Evolutionary conservation across 306 rosid species (phyloP), one percentile per base, ranked within the genome.

Genomic region (Adenanthera pavonina): DNA sequence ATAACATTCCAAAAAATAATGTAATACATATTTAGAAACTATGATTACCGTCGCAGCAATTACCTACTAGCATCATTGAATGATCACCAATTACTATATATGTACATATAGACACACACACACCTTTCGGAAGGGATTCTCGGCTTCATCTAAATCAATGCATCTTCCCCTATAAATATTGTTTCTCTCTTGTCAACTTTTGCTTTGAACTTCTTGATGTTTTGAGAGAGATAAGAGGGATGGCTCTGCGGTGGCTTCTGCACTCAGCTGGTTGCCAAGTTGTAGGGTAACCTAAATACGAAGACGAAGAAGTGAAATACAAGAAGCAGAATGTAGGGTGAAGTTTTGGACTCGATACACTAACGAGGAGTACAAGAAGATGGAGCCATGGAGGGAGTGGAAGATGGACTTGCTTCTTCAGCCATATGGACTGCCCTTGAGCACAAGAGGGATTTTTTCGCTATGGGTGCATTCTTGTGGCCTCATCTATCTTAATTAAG

Each of bases 251-350:
- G 8, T 57, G 64, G 64, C 35, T 57, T 57, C 64, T 57, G 35
- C 64, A 57, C 8, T 57, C 64, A 20, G 64, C 64, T 19, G n/a
- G n/a, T n/a, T 57, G 64, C 64, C 64, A 57, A 8, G 64, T 57
- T 7, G 7, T 57, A 30, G 64, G 64, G 35, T 20, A 19, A 35
- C 64, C 64, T 54, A 20, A 19, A 0, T 25, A 25, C 30, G 10
- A 57, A 12, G 64, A 57, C 35, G 61, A 30, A 54, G 61, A 54
- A 17, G 61, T 1, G 30, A 54, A 54, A 30, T 7, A 15, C 1
- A 3, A n/a, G 1, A 54, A n/a, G 25, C 9, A n/a, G 30, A 54
- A 3, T 54, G 61, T 17, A 54, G 30, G 61, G 61, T 54, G n/a
- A 25, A 25, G 30, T 25, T 25, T 25, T 25, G 30, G 30, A 25